These are phyloP conservation scores for Nicotiana rustica DNA, from an alignment of 305 asterid genomes.

Conservation along the genomic window DNA sequence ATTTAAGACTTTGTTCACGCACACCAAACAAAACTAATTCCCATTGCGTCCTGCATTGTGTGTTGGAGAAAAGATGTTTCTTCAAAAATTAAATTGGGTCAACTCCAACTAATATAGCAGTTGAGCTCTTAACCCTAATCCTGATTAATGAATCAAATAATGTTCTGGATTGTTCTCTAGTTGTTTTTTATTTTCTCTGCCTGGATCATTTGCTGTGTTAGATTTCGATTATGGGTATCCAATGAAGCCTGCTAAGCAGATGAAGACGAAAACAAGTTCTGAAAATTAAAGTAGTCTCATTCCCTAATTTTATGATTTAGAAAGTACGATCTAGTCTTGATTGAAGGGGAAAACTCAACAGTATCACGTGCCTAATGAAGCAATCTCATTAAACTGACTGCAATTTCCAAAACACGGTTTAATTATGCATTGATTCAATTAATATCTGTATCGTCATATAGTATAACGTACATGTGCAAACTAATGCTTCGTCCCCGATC, in stretches of 20 bases:
- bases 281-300: constrained; percentile 5
- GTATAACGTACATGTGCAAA: background rate
- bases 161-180: background rate
- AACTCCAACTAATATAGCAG: background rate
- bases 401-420: constrained; percentile 44
- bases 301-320: constrained; percentile 24
- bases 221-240: constrained; percentile 25
- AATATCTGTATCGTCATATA: background rate
- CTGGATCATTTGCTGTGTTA: background rate
- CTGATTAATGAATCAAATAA: background rate
- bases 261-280: background rate
- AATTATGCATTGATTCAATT: background rate
- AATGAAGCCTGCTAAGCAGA: background rate
- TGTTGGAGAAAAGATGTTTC: background rate
- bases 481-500: background rate
- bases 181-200: background rate
- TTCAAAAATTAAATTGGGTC: background rate
- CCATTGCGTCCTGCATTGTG: too few relatives aligned
- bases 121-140: background rate
- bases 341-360: constrained; percentile 6
- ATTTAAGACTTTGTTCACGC: too few relatives aligned
- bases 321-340: constrained; percentile 37
- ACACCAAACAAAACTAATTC: too few relatives aligned
- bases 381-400: constrained; percentile 31
- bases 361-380: constrained; percentile 44